A percentile compares a stretch with the other conserved stretches of the same genome.
These are phyloP conservation scores for Glaciozyma antarctica DNA, from an alignment of 768 basidiomycete genomes.

Conservation along the genomic window DNA sequence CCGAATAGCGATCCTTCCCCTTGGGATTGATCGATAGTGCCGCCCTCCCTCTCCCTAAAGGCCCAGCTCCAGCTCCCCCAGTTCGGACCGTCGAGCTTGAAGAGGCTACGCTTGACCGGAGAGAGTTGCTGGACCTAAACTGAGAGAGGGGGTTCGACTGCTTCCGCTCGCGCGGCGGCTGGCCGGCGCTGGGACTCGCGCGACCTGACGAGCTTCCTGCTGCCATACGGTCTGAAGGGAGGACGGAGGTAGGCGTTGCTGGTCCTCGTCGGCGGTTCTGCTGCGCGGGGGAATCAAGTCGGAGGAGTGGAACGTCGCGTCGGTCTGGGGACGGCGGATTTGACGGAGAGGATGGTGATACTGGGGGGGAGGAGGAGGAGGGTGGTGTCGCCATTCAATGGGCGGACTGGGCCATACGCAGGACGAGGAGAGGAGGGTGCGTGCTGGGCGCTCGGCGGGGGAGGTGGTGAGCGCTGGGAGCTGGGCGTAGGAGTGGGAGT, in stretches of 20 bases:
- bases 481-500: too few relatives aligned
- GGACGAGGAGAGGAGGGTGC: too few relatives aligned
- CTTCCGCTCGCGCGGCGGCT: slow-evolving; percentile 12
- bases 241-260: background rate
- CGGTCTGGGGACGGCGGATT: slow-evolving; percentile 22
- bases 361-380: too few relatives aligned
- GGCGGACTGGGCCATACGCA: too few relatives aligned
- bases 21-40: background rate
- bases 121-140: slow-evolving; percentile 4
- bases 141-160: slow-evolving; percentile 24
- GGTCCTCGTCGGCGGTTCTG: background rate
- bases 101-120: background rate
- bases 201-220: background rate
- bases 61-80: background rate
- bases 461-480: too few relatives aligned
- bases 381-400: too few relatives aligned
- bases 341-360: slow-evolving; percentile 14
- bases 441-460: too few relatives aligned
- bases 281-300: background rate
- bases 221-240: background rate
- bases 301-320: slow-evolving; percentile 25
- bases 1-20: slow-evolving; percentile 8
- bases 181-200: background rate
- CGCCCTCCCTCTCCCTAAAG: background rate
- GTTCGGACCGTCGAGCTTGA: background rate